phyloP scores from a whole-genome alignment of 2,329 filamentous ascomycete genomes.

The Fusarium ambrosium region DNA sequence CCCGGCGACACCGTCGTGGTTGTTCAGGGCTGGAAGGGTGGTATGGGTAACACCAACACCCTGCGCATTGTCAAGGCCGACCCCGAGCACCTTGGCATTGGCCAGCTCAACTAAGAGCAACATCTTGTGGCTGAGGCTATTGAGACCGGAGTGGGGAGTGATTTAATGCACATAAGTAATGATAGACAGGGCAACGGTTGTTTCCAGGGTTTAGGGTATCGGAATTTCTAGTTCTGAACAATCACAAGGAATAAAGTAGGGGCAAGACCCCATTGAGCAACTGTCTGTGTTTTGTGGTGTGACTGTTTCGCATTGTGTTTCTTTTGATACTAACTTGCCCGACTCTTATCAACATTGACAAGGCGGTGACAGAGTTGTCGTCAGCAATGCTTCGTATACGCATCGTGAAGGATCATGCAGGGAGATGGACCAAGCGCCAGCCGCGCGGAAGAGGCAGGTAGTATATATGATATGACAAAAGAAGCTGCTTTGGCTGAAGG shows the following conservation, averaged over 20 bases:
- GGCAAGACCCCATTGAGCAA: constrained; percentile 26
- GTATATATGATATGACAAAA: background rate
- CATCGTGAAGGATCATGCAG: background rate
- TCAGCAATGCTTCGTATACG: background rate
- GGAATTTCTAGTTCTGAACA: constrained; percentile 45
- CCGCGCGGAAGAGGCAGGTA: background rate
- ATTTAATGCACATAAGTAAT: constrained; percentile 49
- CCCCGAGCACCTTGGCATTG: constrained; percentile 69
- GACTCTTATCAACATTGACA: background rate
- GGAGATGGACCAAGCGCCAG: background rate
- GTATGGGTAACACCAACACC: constrained; percentile 93
- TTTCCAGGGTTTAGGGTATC: constrained; percentile 45
- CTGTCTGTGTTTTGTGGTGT: background rate
- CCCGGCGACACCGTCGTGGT: constrained; percentile 83
- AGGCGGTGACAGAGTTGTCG: background rate
- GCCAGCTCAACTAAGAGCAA: constrained; percentile 53
- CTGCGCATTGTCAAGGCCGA: constrained; percentile 74
- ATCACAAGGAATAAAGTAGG: constrained; percentile 36
- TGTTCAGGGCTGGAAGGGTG: constrained; percentile 92
- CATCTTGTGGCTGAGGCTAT: constrained; percentile 16
- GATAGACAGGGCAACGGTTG: constrained; percentile 49
- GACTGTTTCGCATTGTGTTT: too few species aligned
- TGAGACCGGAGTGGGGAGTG: constrained; percentile 26
- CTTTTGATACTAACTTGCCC: background rate
- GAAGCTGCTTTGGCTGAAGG: constrained; percentile 5